Conservation (phyloP, 2,329 filamentous ascomycete genomes). For the Fusarium zealandicum region DNA sequence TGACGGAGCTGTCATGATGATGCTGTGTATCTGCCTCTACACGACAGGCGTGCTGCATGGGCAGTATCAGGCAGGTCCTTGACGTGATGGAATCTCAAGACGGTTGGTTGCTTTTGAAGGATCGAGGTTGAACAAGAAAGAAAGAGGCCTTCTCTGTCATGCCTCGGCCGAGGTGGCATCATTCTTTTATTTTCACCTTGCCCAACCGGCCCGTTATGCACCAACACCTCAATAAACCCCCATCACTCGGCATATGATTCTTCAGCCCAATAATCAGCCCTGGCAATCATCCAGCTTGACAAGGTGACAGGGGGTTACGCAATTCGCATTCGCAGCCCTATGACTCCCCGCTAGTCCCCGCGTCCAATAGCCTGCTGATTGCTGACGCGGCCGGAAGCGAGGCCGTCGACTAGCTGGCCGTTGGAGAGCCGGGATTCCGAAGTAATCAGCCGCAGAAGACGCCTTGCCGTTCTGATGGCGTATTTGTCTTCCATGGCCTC, state of each 20-base stretch:
- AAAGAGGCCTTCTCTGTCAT: not conserved
- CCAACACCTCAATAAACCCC: not conserved
- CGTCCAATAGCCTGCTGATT: conserved; percentile 24
- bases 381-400: conserved; percentile 36
- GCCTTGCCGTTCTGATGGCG: not conserved
- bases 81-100: too few relatives aligned
- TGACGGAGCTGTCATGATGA: conserved; percentile 31
- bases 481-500: too few relatives aligned
- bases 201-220: not conserved
- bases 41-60: too few relatives aligned
- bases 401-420: conserved; percentile 16
- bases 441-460: not conserved
- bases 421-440: conserved; percentile 17
- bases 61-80: not conserved
- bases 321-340: conserved; percentile 36
- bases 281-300: not conserved
- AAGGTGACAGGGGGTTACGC: conserved; percentile 25
- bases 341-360: conserved; percentile 26
- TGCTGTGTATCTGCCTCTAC: not conserved
- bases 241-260: too few relatives aligned
- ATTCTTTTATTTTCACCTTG: conserved; percentile 20
- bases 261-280: too few relatives aligned
- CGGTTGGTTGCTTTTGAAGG: too few relatives aligned
- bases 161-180: conserved; percentile 5
- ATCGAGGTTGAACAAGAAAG: not conserved